These are phyloP conservation scores for Dalechampia spathulata DNA, from an alignment of 441 rosid genomes.

Conservation along the genomic window DNA sequence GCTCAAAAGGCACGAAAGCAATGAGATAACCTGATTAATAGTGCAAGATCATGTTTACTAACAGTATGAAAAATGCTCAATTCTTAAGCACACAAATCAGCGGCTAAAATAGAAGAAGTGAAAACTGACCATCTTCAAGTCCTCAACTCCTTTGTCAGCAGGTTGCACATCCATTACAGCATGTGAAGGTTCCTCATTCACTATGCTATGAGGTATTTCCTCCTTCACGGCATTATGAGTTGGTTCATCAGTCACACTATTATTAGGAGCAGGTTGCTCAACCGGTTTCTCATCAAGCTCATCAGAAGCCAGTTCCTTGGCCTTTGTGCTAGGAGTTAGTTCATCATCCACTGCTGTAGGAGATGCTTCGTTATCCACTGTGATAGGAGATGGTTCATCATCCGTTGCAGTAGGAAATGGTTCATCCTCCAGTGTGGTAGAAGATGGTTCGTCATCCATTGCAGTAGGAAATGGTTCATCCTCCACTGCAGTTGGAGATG, in stretches of 20 bases:
- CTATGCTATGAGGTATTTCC: background rate
- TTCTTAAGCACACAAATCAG: background rate
- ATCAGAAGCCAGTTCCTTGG: no score
- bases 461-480: background rate
- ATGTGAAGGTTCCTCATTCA: background rate
- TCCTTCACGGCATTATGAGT: background rate
- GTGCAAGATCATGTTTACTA: background rate
- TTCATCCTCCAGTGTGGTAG: no score
- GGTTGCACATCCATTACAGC: background rate
- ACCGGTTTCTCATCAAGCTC: background rate
- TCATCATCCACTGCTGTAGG: no score
- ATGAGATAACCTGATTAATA: background rate
- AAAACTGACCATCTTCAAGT: conserved; percentile 32
- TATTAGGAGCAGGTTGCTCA: background rate
- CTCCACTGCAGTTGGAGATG: background rate
- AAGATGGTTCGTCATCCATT: no score
- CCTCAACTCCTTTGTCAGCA: conserved; percentile 15
- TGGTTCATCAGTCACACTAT: background rate
- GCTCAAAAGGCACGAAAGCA: background rate
- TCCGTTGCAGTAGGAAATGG: no score
- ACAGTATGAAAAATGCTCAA: background rate
- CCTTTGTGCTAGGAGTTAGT: no score
- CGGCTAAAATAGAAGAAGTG: conserved; percentile 2
- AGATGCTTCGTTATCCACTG: no score
- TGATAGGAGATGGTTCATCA: no score